Conservation (phyloP, 345 rosid species). For the Eucalyptus camaldulensis region DNA sequence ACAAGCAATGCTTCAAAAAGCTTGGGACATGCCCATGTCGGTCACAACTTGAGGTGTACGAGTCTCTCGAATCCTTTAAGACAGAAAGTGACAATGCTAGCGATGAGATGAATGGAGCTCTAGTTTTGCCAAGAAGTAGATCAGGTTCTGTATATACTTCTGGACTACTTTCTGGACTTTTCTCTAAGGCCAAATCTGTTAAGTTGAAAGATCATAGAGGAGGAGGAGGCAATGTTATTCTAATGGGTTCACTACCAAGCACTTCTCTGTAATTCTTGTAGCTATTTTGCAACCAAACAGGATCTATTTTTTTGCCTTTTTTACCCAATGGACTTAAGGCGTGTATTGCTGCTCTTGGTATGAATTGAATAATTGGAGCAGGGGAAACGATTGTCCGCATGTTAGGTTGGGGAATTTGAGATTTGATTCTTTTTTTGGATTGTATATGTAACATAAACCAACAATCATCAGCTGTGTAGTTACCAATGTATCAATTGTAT, state of each 20-base stretch:
- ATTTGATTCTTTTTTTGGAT: background rate
- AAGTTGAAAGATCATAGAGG: conserved; percentile 17
- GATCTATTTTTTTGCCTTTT: background rate
- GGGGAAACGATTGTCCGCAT: background rate
- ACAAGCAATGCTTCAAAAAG: conserved; percentile 62
- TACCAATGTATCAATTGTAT: background rate
- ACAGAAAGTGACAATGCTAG: conserved; percentile 6
- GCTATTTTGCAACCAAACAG: background rate
- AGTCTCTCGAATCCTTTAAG: background rate
- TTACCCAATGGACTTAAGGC: background rate
- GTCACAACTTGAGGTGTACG: conserved; percentile 12
- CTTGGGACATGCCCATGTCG: conserved; percentile 67
- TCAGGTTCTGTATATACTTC: conserved; percentile 25
- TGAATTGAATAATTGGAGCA: background rate
- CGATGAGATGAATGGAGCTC: conserved; percentile 8
- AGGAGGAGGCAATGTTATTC: conserved; percentile 40
- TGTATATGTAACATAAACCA: background rate
- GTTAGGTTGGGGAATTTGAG: background rate
- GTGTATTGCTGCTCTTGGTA: background rate
- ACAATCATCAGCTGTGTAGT: background rate
- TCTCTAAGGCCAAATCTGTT: conserved; percentile 37
- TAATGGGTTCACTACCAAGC: conserved; percentile 75
- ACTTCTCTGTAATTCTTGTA: conserved; percentile 24
- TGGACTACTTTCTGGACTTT: conserved; percentile 49
- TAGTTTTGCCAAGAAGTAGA: conserved; percentile 24